phyloP scores from a whole-genome alignment of 2,329 filamentous ascomycete species.

The Fusarium pseudograminearum region DNA sequence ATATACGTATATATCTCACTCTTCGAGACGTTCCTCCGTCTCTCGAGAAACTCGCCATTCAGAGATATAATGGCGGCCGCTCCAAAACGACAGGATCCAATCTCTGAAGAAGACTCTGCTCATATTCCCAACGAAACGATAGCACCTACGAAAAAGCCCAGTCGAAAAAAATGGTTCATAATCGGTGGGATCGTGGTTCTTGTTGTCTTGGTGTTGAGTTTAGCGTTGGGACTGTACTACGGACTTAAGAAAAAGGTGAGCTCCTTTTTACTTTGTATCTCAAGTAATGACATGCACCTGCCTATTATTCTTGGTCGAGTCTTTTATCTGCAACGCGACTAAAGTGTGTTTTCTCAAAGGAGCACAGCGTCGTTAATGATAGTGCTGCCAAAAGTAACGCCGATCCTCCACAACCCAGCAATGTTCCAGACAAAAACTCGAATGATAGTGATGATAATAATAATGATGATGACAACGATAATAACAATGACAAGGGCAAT shows the following conservation, averaged over 20 bases:
- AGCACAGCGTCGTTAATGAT: constrained; percentile 4
- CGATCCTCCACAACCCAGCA: constrained; percentile 5
- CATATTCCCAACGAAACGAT: not conserved
- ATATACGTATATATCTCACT: not conserved
- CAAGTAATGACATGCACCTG: not conserved
- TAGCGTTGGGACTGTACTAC: constrained; percentile 39
- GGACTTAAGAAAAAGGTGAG: constrained; percentile 40
- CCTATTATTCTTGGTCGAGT: not conserved
- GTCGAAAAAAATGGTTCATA: constrained; percentile 27
- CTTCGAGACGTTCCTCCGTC: constrained; percentile 10
- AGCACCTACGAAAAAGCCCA: constrained; percentile 12
- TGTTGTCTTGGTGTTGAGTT: constrained; percentile 27
- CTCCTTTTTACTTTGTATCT: not conserved
- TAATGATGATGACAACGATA: constrained; percentile 11
- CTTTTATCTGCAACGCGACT: constrained; percentile 4
- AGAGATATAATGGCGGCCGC: constrained; percentile 16
- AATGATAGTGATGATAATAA: not conserved
- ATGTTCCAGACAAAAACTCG: not conserved
- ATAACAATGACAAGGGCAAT: constrained; percentile 4
- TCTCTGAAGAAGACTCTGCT: constrained; percentile 27
- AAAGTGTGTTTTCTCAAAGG: constrained; percentile 20
- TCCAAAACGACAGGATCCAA: constrained; percentile 11
- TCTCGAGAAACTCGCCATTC: not conserved
- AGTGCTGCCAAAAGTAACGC: not conserved
- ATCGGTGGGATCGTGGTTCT: constrained; percentile 11